A percentile compares a stretch with the other conserved stretches of the same genome.
Evolutionary conservation across 176 grass and related monocot genomes (phyloP).

Genomic region (bread wheat (Triticum aestivum)): DNA sequence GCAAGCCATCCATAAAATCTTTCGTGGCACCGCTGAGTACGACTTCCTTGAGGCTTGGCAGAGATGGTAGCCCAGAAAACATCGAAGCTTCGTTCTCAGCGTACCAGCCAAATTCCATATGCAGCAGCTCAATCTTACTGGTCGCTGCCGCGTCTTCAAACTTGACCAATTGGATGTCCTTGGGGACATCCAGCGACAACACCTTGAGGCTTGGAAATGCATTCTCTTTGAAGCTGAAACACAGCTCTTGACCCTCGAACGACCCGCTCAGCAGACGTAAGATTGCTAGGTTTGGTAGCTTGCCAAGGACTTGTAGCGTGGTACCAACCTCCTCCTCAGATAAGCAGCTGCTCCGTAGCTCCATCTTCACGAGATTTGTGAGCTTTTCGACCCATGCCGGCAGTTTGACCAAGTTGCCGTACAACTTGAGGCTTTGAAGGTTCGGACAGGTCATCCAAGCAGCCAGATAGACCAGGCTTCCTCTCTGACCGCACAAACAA

Average conservation of each 20-base stretch:
- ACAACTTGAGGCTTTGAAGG: neutral
- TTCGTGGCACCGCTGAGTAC: accelerated
- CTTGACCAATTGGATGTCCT: neutral
- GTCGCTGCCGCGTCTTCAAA: neutral
- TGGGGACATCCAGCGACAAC: neutral
- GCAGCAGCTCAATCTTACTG: neutral
- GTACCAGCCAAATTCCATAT: neutral
- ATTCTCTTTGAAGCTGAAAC: neutral
- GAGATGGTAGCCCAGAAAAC: neutral
- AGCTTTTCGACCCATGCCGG: neutral
- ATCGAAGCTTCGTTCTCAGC: no score
- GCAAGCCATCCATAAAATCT: neutral
- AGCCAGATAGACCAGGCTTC: neutral
- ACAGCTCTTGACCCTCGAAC: neutral
- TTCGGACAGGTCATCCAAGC: neutral
- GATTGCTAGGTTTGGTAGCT: neutral
- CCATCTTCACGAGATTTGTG: neutral
- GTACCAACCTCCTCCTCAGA: neutral
- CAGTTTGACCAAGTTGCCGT: neutral
- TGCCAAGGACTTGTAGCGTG: neutral
- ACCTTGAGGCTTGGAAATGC: neutral
- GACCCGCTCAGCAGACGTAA: accelerated
- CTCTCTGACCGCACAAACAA: neutral
- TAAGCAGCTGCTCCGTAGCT: neutral
- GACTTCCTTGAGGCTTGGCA: neutral